Evolutionary conservation across 2,329 filamentous ascomycete genomes (phyloP).

Genomic region (Hypoxylon sp.): DNA sequence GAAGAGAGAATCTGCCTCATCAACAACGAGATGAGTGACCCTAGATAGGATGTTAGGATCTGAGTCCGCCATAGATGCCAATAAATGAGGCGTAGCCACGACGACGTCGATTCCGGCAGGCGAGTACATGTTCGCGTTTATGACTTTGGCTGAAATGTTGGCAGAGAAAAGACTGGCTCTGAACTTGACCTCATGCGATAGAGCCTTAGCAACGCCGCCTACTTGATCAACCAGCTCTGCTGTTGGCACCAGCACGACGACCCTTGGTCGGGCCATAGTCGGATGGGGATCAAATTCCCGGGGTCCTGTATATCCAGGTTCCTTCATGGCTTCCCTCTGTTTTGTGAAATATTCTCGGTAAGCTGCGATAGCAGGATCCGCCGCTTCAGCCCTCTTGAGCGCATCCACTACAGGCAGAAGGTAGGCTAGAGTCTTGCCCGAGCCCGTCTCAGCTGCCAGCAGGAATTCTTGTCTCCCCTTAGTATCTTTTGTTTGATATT

Average conservation of each 20-base stretch:
- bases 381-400: slow-evolving; percentile 80
- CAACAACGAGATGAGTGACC: slow-evolving; percentile 88
- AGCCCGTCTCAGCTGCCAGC: slow-evolving; percentile 95
- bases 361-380: slow-evolving; percentile 70
- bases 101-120: slow-evolving; percentile 86
- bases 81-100: slow-evolving; percentile 88
- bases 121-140: slow-evolving; percentile 87
- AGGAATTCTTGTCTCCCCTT: slow-evolving; percentile 73
- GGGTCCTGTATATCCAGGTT: slow-evolving; percentile 70
- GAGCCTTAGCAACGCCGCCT: slow-evolving; percentile 80
- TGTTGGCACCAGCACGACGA: slow-evolving; percentile 90
- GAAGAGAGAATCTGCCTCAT: slow-evolving; percentile 96
- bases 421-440: slow-evolving; percentile 96
- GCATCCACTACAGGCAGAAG: slow-evolving; percentile 87
- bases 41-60: slow-evolving; percentile 95
- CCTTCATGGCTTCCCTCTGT: slow-evolving; percentile 70
- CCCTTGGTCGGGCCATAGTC: slow-evolving; percentile 83
- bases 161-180: slow-evolving; percentile 87
- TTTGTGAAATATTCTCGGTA: slow-evolving; percentile 70
- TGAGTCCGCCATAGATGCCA: slow-evolving; percentile 87
- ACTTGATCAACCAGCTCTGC: slow-evolving; percentile 94
- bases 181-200: slow-evolving; percentile 90
- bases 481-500: slow-evolving; percentile 52
- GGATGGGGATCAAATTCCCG: slow-evolving; percentile 78
- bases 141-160: slow-evolving; percentile 80